Conservation (phyloP, 176 grass and related monocot genomes). For the bread wheat (Triticum aestivum) region IWGSC_CS_RefSeq_v2.1 NC_057797.1:770618790-770619289, state of each 20-base stretch:
- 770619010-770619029: conserved; percentile 40
- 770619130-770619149: conserved; percentile 47
- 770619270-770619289: conserved; percentile 48
- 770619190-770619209: background rate
- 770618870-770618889: background rate
- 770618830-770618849: conserved; percentile 51
- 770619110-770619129: conserved; percentile 46
- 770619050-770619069: conserved; percentile 64
- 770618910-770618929: conserved; percentile 21
- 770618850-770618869: conserved; percentile 14
- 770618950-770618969: conserved; percentile 43
- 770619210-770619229: conserved; percentile 42
- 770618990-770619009: conserved; percentile 49
- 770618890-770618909: conserved; percentile 22
- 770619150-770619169: background rate
- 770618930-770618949: conserved; percentile 37
- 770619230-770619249: conserved; percentile 51
- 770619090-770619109: conserved; percentile 39
- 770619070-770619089: conserved; percentile 36
- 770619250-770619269: conserved; percentile 51
- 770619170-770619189: conserved; percentile 1
- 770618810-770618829: conserved; percentile 40
- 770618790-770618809: conserved; percentile 48
- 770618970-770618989: conserved; percentile 44
- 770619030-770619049: conserved; percentile 44